These are phyloP conservation scores for Exophiala xenobiotica DNA, from an alignment of 2,329 filamentous ascomycete genomes.

Conservation along the genomic window DNA sequence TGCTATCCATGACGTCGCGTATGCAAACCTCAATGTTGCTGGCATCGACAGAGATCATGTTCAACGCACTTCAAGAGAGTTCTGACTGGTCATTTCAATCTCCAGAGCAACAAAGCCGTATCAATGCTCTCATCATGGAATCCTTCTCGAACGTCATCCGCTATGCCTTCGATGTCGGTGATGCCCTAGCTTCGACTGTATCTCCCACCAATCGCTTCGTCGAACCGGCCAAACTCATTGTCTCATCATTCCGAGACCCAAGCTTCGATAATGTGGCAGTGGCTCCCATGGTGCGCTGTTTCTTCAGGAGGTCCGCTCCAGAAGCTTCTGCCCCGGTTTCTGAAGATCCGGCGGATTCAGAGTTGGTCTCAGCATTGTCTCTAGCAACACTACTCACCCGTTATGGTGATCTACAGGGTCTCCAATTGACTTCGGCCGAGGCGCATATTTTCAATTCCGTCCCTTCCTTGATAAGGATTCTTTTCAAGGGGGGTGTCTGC, in stretches of 20 bases:
- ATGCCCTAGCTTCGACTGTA: constrained; percentile 47
- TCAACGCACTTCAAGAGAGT: constrained; percentile 83
- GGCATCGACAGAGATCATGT: constrained; percentile 70
- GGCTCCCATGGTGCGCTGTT: constrained; percentile 70
- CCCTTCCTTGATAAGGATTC: constrained; percentile 17
- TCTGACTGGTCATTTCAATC: constrained; percentile 79
- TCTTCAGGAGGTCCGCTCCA: constrained; percentile 57
- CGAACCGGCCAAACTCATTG: constrained; percentile 71
- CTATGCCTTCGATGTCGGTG: constrained; percentile 73
- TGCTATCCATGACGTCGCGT: constrained; percentile 42
- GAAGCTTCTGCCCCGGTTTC: background rate
- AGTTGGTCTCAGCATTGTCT: constrained; percentile 63
- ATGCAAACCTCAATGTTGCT: constrained; percentile 57
- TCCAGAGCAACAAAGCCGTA: constrained; percentile 64
- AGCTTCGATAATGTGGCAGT: constrained; percentile 70
- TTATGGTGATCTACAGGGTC: constrained; percentile 63
- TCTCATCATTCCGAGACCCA: constrained; percentile 72
- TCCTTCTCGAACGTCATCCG: constrained; percentile 70
- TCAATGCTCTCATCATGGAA: constrained; percentile 67
- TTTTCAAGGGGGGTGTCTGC: constrained; percentile 5
- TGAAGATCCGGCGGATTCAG: constrained; percentile 56
- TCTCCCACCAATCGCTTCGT: constrained; percentile 65
- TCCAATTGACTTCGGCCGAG: constrained; percentile 66
- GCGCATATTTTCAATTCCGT: constrained; percentile 77
- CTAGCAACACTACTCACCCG: constrained; percentile 71